phyloP scores from a whole-genome alignment of 345 rosid species.

The Citrus sp. region DNA sequence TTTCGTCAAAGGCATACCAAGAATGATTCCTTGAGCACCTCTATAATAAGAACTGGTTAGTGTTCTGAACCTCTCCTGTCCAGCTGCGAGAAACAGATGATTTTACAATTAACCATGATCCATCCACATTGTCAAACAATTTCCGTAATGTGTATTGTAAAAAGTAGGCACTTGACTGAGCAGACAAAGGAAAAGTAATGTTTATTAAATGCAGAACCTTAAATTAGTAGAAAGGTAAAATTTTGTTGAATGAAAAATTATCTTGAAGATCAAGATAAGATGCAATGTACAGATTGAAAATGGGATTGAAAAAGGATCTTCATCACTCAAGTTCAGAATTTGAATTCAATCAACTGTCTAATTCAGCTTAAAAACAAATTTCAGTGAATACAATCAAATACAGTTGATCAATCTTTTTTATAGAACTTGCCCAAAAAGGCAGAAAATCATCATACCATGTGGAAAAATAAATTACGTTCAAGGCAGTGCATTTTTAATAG shows the following conservation, averaged over 20 bases:
- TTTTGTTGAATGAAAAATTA: neutral
- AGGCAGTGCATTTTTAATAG: neutral
- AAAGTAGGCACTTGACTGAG: neutral
- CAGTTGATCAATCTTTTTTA: no score
- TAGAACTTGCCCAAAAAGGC: no score
- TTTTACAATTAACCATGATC: conserved; percentile 4
- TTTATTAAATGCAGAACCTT: neutral
- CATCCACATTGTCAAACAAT: neutral
- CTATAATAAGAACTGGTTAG: conserved; percentile 90
- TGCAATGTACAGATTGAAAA: neutral
- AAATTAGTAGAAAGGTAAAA: neutral
- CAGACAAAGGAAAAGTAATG: neutral
- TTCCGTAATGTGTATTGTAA: neutral
- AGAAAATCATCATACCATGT: neutral
- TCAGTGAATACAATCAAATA: no score
- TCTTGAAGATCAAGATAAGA: neutral
- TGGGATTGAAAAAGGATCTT: neutral
- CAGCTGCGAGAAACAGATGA: conserved; percentile 59
- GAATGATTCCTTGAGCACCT: conserved; percentile 92
- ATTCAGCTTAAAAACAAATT: neutral
- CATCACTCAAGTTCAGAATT: neutral
- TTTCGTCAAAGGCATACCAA: conserved; percentile 47
- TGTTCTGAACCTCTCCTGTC: conserved; percentile 94
- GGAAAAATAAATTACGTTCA: neutral
- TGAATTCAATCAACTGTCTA: neutral